Percentiles rank a stretch among this genome's conserved stretches.
phyloP scores from a whole-genome alignment of 2,329 filamentous ascomycete species.

The Aspergillus pseudonomiae region DNA sequence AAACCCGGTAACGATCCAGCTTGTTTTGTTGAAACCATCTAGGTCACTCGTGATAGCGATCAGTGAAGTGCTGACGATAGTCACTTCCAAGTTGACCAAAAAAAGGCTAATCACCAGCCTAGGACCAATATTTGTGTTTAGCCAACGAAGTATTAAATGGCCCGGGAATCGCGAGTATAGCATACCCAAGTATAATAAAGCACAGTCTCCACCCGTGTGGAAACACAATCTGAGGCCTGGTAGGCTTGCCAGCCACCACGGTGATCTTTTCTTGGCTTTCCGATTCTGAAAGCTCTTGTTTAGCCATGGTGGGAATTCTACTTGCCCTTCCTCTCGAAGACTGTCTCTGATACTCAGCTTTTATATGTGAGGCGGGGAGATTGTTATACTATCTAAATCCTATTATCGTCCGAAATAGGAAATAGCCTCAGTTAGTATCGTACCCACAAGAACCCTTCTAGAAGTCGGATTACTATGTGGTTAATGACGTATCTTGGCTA shows the following conservation, averaged over 20 bases:
- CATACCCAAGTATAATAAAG: constrained; percentile 5
- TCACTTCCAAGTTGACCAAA: constrained; percentile 37
- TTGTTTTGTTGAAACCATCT: constrained; percentile 34
- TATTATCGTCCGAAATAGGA: background rate
- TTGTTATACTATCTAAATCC: no score
- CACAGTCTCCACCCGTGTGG: constrained; percentile 7
- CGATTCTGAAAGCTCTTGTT: background rate
- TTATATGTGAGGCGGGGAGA: background rate
- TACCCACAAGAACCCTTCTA: background rate
- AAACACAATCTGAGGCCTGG: background rate
- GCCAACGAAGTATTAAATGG: background rate
- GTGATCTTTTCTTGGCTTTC: background rate
- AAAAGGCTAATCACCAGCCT: constrained; percentile 34
- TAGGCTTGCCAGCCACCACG: background rate
- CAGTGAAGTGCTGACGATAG: constrained; percentile 40
- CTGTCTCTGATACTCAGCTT: background rate
- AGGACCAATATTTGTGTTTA: background rate
- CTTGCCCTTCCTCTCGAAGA: background rate
- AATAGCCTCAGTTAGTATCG: background rate
- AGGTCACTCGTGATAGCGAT: constrained; percentile 38
- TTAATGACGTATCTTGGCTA: background rate
- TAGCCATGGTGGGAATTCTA: background rate
- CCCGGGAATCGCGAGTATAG: background rate
- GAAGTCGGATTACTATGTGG: background rate
- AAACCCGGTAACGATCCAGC: constrained; percentile 42